Base-by-base conservation (phyloP, 108 stramenopile genomes). In the Mayamaea pseudoterrestris region DNA sequence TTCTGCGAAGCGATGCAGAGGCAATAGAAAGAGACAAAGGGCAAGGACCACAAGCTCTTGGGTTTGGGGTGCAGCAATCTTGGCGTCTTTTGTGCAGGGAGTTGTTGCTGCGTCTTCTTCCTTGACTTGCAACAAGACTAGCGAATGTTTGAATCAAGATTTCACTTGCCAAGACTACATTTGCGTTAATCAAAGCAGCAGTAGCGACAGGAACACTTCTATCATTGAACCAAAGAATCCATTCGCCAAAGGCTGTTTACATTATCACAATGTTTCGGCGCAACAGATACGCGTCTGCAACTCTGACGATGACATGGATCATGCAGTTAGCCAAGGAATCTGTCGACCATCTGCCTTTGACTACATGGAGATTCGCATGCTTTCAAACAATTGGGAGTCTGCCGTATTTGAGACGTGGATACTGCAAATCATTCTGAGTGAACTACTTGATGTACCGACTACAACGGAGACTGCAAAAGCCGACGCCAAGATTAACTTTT, bases 291-390 rank as follows among this genome's bases (percentile, higher is more conserved):
- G 54, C 32, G 54, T 55, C 14, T 55, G 54, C 22, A 43, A 55
- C 23, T 55, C 54, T 21, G 54, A 55, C 31, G 54, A 55, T 31
- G 42, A 41, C 4, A 41, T 43, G 25, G 54, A 55, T 42, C n/a
- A n/a, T n/a, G 54, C 54, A 16, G 54, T 41, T 7, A 12, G 35
- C n/a, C 29, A n/a, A 32, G 54, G 54, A 9, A 21, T 55, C 13
- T 55, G 54, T 44, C 50, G 50, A 23, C 34, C 18, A 27, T 45
- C 55, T 8, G 16, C 21, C 22, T 51, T 44, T 14, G 29, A 46
- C 17, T 72, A 72, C 50, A 35, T 45, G 25, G 61, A 72, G 42
- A 32, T 72, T 30, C 60, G 65, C 34, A 58, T 72, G 4, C 27
- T 27, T 27, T 30, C 50, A 21, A 35, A 40, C 16, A 53, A 58